Base-by-base conservation (phyloP, 345 rosid species). In the Eucalyptus sp. region DNA sequence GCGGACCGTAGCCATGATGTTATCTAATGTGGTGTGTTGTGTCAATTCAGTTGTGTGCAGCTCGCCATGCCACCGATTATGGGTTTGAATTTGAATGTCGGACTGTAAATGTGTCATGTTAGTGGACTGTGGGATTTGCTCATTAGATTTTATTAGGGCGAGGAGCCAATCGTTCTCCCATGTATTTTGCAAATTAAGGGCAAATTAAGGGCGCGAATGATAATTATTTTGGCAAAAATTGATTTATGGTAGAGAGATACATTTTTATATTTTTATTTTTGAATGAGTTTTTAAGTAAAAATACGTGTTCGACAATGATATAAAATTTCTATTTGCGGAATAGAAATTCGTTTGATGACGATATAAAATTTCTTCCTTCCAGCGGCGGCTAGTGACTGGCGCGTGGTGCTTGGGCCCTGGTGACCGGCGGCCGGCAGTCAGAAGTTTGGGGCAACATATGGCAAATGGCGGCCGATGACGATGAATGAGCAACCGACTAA, bases 281-380 rank as follows among this genome's bases (percentile, higher is more conserved):
- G 8, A 4, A 51, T 51, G 3, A 51, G 8, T 51, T 51, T 51
- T 16, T 50, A 15, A 16, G 0, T 1, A 37, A 51, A 51, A 51
- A 2, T 51, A 51, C 2, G 0, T 6, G 0, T 51, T 51, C 16
- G 2, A 51, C 3, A 16, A 51, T 0, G 8, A 3, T 0, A 51
- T 0, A 51, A 16, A 6, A 51, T 51, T 51, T 16, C 0, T 16
- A 51, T 6, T 51, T 0, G 1, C 0, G 0, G 0, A 51, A 0
- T 16, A 51, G 4, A 51, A 51, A 51, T 51, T 51, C 0, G 4
- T 51, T 51, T 51, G 1, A 51, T 51, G 16, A 51, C 0, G 0
- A 51, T 16, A 6, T 51, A 16, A 51, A 50, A 6, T 6, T 51
- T 51, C 1, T 51, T 51, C 20, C 0, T 50, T 50, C 0, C 0